phyloP scores from a whole-genome alignment of 1,284 basidiomycete genomes.

The Irpex lacteus region DNA sequence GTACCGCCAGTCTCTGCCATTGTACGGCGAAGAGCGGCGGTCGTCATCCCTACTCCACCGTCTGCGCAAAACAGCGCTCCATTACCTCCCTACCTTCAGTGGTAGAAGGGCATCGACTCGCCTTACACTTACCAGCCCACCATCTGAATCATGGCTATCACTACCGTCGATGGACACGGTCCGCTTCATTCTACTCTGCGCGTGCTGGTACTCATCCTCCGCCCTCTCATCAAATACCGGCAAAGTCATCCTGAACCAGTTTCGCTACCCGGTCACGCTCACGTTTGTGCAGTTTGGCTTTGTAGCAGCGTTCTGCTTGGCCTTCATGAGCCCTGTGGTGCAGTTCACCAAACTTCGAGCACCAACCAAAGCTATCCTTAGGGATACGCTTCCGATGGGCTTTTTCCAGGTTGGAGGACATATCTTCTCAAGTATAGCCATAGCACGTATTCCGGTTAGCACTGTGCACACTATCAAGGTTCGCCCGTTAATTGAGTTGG shows the following conservation, averaged over 20 bases:
- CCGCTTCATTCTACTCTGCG: slow-evolving; percentile 66
- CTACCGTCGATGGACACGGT: slow-evolving; percentile 31
- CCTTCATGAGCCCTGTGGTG: slow-evolving; percentile 74
- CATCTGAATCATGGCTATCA: slow-evolving; percentile 6
- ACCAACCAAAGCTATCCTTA: slow-evolving; percentile 74
- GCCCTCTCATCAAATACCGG: slow-evolving; percentile 89
- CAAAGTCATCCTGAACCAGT: slow-evolving; percentile 84
- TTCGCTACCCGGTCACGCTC: slow-evolving; percentile 86
- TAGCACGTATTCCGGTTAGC: slow-evolving; percentile 93
- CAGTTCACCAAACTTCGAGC: slow-evolving; percentile 64
- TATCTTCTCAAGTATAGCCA: slow-evolving; percentile 95
- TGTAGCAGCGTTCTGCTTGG: slow-evolving; percentile 81
- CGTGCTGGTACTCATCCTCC: slow-evolving; percentile 76
- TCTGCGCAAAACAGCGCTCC: slow-evolving; percentile 10
- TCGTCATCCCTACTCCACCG: slow-evolving; percentile 13
- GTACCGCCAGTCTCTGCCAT: slow-evolving; percentile 12
- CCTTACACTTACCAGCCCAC: slow-evolving; percentile 5
- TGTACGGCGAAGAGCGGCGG: slow-evolving; percentile 14
- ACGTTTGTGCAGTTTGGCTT: slow-evolving; percentile 99
- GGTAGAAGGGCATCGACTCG: slow-evolving; percentile 1
- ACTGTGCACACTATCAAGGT: slow-evolving; percentile 99
- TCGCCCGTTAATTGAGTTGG: slow-evolving; percentile 23
- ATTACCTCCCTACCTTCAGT: slow-evolving; percentile 5
- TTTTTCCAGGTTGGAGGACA: slow-evolving; percentile 96
- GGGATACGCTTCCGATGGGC: slow-evolving; percentile 87